phyloP scores from a whole-genome alignment of 306 rosid genomes.

The Quercus cerris region DNA sequence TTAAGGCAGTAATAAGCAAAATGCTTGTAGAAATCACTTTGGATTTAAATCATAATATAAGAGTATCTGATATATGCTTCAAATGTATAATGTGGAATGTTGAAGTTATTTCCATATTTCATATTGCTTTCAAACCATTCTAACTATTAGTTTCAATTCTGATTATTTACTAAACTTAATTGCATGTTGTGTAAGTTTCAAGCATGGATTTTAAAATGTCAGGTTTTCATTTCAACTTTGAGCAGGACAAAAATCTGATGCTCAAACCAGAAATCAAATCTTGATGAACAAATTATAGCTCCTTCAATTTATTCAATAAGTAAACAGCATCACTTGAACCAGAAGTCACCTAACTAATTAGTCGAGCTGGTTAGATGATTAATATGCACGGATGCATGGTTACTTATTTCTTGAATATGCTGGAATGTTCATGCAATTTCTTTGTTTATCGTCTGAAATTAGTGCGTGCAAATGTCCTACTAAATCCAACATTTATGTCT shows the following conservation, averaged over 20 bases:
- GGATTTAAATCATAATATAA: not conserved
- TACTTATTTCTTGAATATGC: conserved; percentile 1
- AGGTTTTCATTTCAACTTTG: not conserved
- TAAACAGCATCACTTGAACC: not conserved
- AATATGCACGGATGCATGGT: not conserved
- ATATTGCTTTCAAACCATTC: not conserved
- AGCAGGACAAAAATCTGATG: not conserved
- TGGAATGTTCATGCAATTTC: not conserved
- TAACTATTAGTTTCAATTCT: not conserved
- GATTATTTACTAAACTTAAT: not conserved
- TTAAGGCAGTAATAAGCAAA: conserved; percentile 2
- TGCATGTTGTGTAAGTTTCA: not conserved
- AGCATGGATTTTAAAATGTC: not conserved
- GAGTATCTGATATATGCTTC: not conserved
- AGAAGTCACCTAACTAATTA: not conserved
- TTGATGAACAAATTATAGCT: not conserved
- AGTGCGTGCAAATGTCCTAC: conserved; percentile 10
- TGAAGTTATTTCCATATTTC: not conserved
- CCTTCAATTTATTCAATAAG: not conserved
- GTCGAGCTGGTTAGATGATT: not conserved
- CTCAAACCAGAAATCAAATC: not conserved
- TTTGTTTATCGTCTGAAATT: not conserved
- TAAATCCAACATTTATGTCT: conserved; percentile 29
- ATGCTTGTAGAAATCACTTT: conserved; percentile 6
- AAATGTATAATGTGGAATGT: not conserved